Evolutionary conservation across 2,329 filamentous ascomycete species (phyloP).

Genomic region (Arthrobotrys conoides): DNA sequence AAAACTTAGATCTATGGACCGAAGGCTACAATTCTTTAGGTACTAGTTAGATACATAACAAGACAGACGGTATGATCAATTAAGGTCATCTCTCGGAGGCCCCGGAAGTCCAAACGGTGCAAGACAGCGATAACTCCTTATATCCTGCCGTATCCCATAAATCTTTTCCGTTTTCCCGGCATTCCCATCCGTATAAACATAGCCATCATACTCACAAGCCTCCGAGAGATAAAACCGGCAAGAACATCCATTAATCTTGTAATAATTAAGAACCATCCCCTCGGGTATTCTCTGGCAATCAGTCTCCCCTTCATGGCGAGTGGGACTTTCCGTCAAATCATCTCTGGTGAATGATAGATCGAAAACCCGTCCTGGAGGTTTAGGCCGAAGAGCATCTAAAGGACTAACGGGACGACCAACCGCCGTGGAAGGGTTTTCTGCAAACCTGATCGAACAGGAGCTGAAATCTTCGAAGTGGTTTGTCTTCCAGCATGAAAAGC

Average conservation of each 20-base stretch:
- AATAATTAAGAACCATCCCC: background rate
- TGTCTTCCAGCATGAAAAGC: slow-evolving; percentile 5
- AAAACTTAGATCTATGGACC: too few relatives aligned
- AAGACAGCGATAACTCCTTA: background rate
- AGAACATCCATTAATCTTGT: slow-evolving; percentile 14
- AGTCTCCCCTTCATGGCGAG: background rate
- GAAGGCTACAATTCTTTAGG: too few relatives aligned
- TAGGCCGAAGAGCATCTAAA: background rate
- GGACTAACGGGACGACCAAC: background rate
- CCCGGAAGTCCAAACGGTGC: background rate
- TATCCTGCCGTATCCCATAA: background rate
- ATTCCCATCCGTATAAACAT: background rate
- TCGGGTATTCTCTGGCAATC: background rate
- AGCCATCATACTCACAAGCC: background rate
- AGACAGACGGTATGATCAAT: too few relatives aligned
- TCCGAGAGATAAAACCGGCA: background rate
- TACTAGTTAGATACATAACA: too few relatives aligned
- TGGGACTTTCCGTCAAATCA: background rate
- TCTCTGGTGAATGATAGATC: background rate
- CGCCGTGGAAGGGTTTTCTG: background rate
- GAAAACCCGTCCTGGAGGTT: background rate
- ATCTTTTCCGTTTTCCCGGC: background rate
- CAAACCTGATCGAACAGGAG: background rate
- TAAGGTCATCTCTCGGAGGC: background rate
- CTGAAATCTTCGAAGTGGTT: background rate